Evolutionary conservation across 108 stramenopile species (phyloP), one percentile per base, ranked within the genome.

Genomic region (Skeletonema costatum): DNA sequence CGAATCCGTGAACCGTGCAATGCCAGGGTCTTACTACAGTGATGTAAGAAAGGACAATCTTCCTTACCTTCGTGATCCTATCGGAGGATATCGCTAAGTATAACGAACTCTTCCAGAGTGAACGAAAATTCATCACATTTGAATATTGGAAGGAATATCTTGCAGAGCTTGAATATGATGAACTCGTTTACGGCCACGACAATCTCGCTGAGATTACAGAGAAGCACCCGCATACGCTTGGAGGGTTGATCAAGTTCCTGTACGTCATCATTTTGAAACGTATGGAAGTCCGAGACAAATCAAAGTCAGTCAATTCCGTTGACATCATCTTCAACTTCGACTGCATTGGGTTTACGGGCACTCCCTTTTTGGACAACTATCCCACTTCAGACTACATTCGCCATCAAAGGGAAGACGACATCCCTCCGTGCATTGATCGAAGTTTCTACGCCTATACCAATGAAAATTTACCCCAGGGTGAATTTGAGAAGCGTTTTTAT

Each of bases 301-400:
- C 82, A 0, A 78, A 76, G 32, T 81, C 83, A 4, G 86, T 87
- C 38, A 87, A 87, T 58, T 79, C 83, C 2, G 66, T 87, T 12
- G 86, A 87, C 56, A 79, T 87, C 31, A 80, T 84, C 25, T 87
- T 87, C 75, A 87, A 87, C 68, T 87, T 87, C 53, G 86, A 87
- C 51, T 73, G 83, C 12, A 83, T 87, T 17, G 86, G 86, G 0
- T 87, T 87, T 68, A 87, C 86, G 8, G 86, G 86, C 42, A 87
- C 86, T 19, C 86, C 86, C 12, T 87, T 87, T 65, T 51, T 87
- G 56, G 86, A 84, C 56, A 86, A 86, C 42, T 82, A 87, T 42
- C 86, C 86, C 17, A 87, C 86, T 44, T 74, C 76, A 12, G 73
- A 81, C 59, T 87, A 87, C 36, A 84, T 87, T 70, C 80, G 86